phyloP scores from a whole-genome alignment of 768 basidiomycete genomes.

The Trametes coccinea region DNA sequence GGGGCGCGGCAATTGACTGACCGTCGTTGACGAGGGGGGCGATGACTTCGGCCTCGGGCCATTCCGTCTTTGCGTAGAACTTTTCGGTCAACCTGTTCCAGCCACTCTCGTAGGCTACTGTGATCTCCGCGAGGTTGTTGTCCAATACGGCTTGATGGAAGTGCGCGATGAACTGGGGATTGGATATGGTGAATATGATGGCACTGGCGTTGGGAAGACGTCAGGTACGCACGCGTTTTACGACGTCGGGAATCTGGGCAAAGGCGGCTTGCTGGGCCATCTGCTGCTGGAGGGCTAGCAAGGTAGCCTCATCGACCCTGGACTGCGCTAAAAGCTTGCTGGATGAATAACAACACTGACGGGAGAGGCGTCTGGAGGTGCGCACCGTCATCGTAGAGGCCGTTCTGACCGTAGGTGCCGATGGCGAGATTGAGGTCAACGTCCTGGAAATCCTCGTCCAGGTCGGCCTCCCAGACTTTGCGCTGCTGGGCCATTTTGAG shows the following conservation, averaged over 20 bases:
- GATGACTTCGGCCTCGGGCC: constrained; percentile 97
- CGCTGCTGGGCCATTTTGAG: constrained; percentile 39
- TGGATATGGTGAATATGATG: background rate
- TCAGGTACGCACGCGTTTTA: constrained; percentile 68
- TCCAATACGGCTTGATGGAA: constrained; percentile 92
- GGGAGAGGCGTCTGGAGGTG: background rate
- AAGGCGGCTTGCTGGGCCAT: constrained; percentile 83
- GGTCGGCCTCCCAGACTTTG: constrained; percentile 77
- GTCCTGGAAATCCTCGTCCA: constrained; percentile 73
- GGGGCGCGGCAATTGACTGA: constrained; percentile 27
- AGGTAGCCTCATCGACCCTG: constrained; percentile 68
- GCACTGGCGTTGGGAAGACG: background rate
- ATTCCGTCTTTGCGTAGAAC: constrained; percentile 91
- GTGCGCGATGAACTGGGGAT: constrained; percentile 82
- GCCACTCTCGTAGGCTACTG: constrained; percentile 91
- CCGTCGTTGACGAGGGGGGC: constrained; percentile 93
- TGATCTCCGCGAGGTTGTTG: constrained; percentile 90
- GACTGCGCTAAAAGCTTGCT: constrained; percentile 42
- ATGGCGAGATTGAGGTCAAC: constrained; percentile 70
- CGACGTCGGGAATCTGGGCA: constrained; percentile 82
- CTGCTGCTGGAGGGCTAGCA: constrained; percentile 77
- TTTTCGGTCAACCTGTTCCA: constrained; percentile 98
- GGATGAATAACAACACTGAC: background rate
- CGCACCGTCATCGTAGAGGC: constrained; percentile 66
- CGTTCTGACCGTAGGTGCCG: constrained; percentile 68